These are phyloP conservation scores for Pogostemon cablin DNA, from an alignment of 257 asterid genomes.

Conservation along the genomic window DNA sequence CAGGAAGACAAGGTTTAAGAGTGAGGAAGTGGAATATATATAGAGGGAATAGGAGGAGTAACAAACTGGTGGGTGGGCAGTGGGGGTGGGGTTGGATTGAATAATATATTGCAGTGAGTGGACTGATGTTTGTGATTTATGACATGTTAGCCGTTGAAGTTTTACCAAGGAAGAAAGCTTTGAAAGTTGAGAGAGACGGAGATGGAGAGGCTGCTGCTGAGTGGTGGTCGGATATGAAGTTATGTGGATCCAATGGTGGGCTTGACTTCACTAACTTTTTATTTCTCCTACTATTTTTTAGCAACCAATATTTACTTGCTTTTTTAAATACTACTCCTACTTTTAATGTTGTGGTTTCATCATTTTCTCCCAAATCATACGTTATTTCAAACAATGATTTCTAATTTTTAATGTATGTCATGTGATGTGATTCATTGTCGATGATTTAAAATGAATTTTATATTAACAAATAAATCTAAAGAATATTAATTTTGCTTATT, in stretches of 20 bases:
- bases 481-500: too few species aligned
- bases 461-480: too few species aligned
- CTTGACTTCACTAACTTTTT: not conserved
- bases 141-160: constrained; percentile 21
- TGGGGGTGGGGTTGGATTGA: constrained; percentile 11
- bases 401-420: too few species aligned
- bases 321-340: too few species aligned
- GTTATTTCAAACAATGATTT: too few species aligned
- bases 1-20: constrained; percentile 20
- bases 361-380: too few species aligned
- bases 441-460: too few species aligned
- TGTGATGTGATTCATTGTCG: too few species aligned
- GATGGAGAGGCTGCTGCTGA: not conserved
- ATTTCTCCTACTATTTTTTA: too few species aligned
- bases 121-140: constrained; percentile 16
- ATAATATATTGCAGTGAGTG: not conserved
- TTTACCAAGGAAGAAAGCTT: constrained; percentile 13
- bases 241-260: constrained; percentile 35
- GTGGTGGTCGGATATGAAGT: constrained; percentile 1
- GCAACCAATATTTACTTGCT: too few species aligned
- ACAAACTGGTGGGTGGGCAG: constrained; percentile 5
- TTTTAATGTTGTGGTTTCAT: too few species aligned
- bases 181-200: constrained; percentile 2
- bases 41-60: not conserved
- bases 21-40: constrained; percentile 27